A percentile compares a stretch with the other conserved stretches of the same genome.
phyloP scores from a whole-genome alignment of 192 early-diverging fungal species.

The Backusella tuberculispora region DNA sequence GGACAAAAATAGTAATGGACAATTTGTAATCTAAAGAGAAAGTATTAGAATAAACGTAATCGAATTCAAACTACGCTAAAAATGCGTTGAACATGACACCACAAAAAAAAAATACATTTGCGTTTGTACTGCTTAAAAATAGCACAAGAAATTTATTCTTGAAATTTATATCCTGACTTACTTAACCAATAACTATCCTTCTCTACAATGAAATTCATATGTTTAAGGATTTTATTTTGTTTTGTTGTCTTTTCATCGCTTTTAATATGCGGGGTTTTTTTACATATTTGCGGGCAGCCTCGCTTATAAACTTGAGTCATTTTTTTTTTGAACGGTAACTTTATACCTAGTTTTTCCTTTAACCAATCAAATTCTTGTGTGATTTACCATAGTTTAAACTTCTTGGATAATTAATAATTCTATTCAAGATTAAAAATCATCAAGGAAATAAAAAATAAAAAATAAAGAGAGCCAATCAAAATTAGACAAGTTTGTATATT shows the following conservation, averaged over 20 bases:
- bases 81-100: not conserved
- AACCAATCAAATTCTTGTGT: not conserved
- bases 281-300: conserved; percentile 10
- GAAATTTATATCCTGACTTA: conserved; percentile 8
- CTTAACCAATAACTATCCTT: not conserved
- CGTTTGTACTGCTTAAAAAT: conserved; percentile 1
- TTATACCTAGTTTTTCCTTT: not conserved
- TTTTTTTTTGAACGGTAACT: conserved; percentile 3
- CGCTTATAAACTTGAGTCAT: conserved; percentile 8
- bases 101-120: not conserved
- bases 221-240: not conserved
- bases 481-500: not conserved
- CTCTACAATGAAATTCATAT: conserved; percentile 1
- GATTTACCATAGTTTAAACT: not conserved
- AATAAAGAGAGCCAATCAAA: not conserved
- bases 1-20: not conserved
- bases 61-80: not conserved
- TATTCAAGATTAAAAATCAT: not conserved
- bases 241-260: not conserved
- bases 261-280: not conserved
- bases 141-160: not conserved
- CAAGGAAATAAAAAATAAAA: not conserved
- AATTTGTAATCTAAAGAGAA: not conserved
- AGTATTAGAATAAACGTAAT: not conserved
- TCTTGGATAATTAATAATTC: conserved; percentile 10